A percentile compares a stretch with the other conserved stretches of the same genome.
Evolutionary conservation across 352 stramenopile species (phyloP).

Genomic region (Phytophthora capsici): DNA sequence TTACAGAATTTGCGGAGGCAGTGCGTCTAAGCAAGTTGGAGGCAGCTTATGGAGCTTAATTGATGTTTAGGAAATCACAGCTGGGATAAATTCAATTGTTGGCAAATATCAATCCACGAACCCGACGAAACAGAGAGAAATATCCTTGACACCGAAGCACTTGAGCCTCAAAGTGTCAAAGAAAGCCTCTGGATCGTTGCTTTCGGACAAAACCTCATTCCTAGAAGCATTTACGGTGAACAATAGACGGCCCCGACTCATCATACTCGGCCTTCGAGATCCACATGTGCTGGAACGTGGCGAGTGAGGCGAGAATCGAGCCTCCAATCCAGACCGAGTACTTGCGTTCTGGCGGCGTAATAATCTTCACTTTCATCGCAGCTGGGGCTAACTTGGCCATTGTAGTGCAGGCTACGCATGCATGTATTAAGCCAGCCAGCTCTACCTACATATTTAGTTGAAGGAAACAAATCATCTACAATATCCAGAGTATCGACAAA

Average conservation of each 20-base stretch:
- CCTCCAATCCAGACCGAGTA: constrained; percentile 99
- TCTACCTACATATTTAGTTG: no score
- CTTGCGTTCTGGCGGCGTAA: constrained; percentile 93
- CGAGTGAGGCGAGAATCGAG: constrained; percentile 96
- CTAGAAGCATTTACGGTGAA: constrained; percentile 96
- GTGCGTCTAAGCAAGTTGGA: constrained; percentile 29
- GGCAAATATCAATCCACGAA: constrained; percentile 2
- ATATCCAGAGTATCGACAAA: no score
- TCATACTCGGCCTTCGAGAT: constrained; percentile 98
- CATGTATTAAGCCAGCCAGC: no score
- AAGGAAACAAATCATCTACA: no score
- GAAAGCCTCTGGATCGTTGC: background rate
- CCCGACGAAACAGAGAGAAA: background rate
- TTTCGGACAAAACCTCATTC: constrained; percentile 10
- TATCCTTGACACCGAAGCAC: constrained; percentile 49
- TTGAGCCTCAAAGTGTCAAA: constrained; percentile 53
- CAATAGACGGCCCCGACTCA: constrained; percentile 95
- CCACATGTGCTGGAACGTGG: constrained; percentile 99
- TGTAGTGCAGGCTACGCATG: no score
- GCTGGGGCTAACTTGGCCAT: constrained; percentile 86
- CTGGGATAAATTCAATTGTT: constrained; percentile 8
- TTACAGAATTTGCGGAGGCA: constrained; percentile 58
- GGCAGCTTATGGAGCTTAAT: constrained; percentile 7
- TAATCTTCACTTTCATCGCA: constrained; percentile 97
- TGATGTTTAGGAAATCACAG: background rate